Conservation (phyloP, 2,329 filamentous ascomycete species). For the Fusarium nisikadoi region DNA sequence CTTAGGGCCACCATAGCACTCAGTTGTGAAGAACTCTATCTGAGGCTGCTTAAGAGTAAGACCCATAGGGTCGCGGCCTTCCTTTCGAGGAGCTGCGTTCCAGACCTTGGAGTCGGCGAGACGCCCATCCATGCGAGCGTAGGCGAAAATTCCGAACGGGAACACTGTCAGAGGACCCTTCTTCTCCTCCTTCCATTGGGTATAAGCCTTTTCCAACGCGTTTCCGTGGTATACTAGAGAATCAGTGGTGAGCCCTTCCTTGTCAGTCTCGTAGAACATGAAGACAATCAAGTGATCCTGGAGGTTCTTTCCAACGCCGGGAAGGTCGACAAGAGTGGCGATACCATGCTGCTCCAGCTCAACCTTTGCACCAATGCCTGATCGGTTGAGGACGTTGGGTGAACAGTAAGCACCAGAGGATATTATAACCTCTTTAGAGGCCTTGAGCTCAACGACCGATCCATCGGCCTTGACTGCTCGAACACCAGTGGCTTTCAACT, state of each 20-base stretch:
- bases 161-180: conserved; percentile 68
- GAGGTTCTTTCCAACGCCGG: conserved; percentile 62
- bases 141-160: conserved; percentile 72
- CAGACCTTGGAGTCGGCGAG: conserved; percentile 65
- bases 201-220: conserved; percentile 60
- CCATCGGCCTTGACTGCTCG: conserved; percentile 55
- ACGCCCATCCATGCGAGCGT: conserved; percentile 69
- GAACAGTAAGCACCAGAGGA: conserved; percentile 62
- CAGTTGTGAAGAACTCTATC: conserved; percentile 71
- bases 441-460: conserved; percentile 50
- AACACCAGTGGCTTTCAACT: conserved; percentile 59
- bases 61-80: conserved; percentile 71
- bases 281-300: conserved; percentile 65
- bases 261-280: conserved; percentile 68
- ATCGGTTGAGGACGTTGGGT: conserved; percentile 62
- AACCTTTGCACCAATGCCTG: conserved; percentile 59
- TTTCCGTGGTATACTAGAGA: conserved; percentile 63
- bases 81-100: conserved; percentile 58
- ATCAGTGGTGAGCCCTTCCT: conserved; percentile 65
- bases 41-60: conserved; percentile 67
- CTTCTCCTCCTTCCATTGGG: conserved; percentile 68
- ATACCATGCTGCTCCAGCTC: conserved; percentile 57
- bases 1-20: conserved; percentile 70
- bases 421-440: conserved; percentile 54
- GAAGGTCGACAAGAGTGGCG: conserved; percentile 54